Evolutionary conservation across 768 basidiomycete species (phyloP), one percentile per base, ranked within the genome.

Genomic region (Rhizopogon vinicolor): DNA sequence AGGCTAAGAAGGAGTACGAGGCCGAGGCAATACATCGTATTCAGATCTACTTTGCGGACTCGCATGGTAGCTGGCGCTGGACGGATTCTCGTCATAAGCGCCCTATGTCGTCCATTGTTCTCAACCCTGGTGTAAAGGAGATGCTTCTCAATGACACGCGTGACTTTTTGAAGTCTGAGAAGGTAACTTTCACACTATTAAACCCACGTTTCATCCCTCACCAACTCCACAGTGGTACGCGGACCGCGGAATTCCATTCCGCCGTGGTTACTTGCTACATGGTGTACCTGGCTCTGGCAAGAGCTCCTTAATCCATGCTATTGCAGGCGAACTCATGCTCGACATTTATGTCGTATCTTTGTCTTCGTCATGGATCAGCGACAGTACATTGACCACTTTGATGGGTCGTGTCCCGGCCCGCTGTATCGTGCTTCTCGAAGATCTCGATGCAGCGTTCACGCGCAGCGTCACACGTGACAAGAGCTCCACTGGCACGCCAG

Each of bases 311-410:
- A 91, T 93, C 62, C 90, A 93, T 59, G 83, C 92, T 13, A 83
- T 94, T 29, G 93, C 93, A 7, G 93, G 93, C 44, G 87, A 90
- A 65, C 79, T 97, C 58, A 84, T 86, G 75, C 85, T 97, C 44
- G 91, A 94, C 75, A 91, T 97, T 63, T 95, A 94, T 66, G 90
- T 93, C 53, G 85, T 95, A 48, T 92, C 92, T 18, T 75, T 94
- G 50, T 90, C 87, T 28, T 86, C 87, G 22, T 87, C 87, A 18
- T 91, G 89, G 90, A 88, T 93, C 67, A 89, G 87, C 56, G 93
- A 96, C 66, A 85, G 85, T 59, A 92, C 91, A 8, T 77, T 96
- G 29, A 88, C 85, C 22, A 86, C 87, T 9, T 81, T 95, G 39
- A 91, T 96, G 86, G 88, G 91, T 29, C 83, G 87, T 39, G 91